Evolutionary conservation across 164 flowering plant species (phyloP).

Genomic region (Liriodendron chinense): DNA sequence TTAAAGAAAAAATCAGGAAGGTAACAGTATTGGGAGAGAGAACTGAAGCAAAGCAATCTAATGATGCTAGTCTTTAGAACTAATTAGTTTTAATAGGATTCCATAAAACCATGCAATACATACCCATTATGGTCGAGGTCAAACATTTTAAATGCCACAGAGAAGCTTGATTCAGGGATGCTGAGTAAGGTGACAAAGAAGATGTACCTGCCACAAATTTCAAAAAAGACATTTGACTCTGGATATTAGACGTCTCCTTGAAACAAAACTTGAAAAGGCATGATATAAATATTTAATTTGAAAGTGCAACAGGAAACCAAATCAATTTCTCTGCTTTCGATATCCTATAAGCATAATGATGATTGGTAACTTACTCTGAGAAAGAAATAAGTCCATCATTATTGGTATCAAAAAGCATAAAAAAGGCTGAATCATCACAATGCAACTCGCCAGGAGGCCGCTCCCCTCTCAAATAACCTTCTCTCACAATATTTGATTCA

Average conservation of each 20-base stretch:
- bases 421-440: constrained; percentile 72
- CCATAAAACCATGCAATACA: constrained; percentile 13
- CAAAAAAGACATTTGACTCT: not conserved
- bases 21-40: too few species aligned
- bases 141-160: constrained; percentile 94
- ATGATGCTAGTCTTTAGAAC: not conserved
- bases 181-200: constrained; percentile 90
- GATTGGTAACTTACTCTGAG: constrained; percentile 64
- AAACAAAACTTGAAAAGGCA: not conserved
- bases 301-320: not conserved
- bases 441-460: constrained; percentile 55
- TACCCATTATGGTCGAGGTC: constrained; percentile 81
- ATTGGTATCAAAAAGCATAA: constrained; percentile 89
- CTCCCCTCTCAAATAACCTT: constrained; percentile 82
- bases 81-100: not conserved
- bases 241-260: not conserved
- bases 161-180: constrained; percentile 92
- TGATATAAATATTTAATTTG: not conserved
- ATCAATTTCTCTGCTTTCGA: not conserved
- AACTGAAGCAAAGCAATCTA: not conserved
- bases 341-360: not conserved
- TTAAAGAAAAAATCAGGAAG: too few species aligned
- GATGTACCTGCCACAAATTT: constrained; percentile 62
- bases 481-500: constrained; percentile 72
- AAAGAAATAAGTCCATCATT: constrained; percentile 86